These are phyloP conservation scores for Puccinia coronata DNA, from an alignment of 1,284 basidiomycete species.

Conservation along the genomic window DNA sequence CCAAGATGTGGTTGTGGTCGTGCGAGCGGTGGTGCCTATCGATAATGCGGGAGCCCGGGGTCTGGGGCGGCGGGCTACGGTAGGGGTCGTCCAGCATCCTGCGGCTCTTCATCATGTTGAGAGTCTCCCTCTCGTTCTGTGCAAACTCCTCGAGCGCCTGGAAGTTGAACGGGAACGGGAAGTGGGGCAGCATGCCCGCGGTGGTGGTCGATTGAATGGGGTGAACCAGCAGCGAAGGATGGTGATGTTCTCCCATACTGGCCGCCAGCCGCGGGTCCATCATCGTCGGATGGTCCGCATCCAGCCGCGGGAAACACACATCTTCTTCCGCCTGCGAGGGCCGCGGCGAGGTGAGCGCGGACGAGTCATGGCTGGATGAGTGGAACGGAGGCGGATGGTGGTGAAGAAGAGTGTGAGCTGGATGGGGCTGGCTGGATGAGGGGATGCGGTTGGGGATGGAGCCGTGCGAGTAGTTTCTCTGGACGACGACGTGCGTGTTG, in stretches of 20 bases:
- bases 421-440: not conserved
- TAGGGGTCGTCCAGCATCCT: slow-evolving; percentile 7
- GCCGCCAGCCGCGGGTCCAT: not conserved
- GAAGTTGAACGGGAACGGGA: slow-evolving; percentile 68
- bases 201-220: not conserved
- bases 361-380: not conserved
- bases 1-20: not conserved
- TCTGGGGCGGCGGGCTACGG: slow-evolving; percentile 8
- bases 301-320: slow-evolving; percentile 5
- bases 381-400: not conserved
- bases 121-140: slow-evolving; percentile 66
- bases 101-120: slow-evolving; percentile 48
- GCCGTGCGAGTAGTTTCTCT: not conserved
- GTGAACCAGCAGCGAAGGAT: not conserved
- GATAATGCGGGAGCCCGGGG: slow-evolving; percentile 29
- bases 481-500: not conserved
- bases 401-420: not conserved
- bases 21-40: too few relatives aligned
- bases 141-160: slow-evolving; percentile 77
- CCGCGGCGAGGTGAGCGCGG: not conserved
- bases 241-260: too few relatives aligned
- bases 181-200: slow-evolving; percentile 32
- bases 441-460: not conserved
- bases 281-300: not conserved
- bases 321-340: slow-evolving; percentile 11